Base-by-base conservation (phyloP, 768 basidiomycete species). In the Mycena metata region DNA sequence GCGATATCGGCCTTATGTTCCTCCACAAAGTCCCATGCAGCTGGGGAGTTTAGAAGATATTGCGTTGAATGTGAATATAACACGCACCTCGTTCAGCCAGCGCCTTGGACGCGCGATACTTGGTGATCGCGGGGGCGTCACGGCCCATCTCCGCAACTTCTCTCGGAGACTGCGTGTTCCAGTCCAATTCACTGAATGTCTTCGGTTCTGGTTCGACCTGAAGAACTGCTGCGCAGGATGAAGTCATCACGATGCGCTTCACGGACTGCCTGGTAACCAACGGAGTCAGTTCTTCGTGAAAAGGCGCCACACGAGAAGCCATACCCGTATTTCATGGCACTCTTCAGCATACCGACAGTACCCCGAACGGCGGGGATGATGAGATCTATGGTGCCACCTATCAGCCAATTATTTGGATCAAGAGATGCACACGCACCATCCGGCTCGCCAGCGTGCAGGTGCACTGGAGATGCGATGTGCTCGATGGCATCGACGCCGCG, bases 401-500 rank as follows among this genome's bases (percentile, higher is more conserved):
- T 56, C 56, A 64, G 41, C 5, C 16, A 12, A 13, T 10, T 39
- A 5, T 15, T 30, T n/a, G 30, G 7, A 16, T 24, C 5, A 63
- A 9, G 54, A 39, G 11, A 33, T 30, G 2, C 21, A 17, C 41
- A 55, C 74, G 23, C 39, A 79, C 82, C 82, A 36, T 81, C 73
- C 5, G 86, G 85, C 46, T 89, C 83, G 24, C 81, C 79, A 1
- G 81, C 83, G 2, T 84, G 78, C 21, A 81, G 67, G 60, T 84
- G 79, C 73, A 89, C 84, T 1, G 92, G 91, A 1, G 91, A 92
- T 0, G 91, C 91, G 5, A 84, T 88, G 73, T 93, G 93, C 42
- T 81, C 84, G 57, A 96, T 87, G 0, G 85, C 94, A 66, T 93
- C 89, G 10, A 95, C 88, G 1, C 85, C 92, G 76, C 89, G 87